Percentiles rank a stretch among this genome's conserved stretches.
phyloP scores from a whole-genome alignment of 1,139 yeast genomes.

The Suhomyces wounanorum region DNA sequence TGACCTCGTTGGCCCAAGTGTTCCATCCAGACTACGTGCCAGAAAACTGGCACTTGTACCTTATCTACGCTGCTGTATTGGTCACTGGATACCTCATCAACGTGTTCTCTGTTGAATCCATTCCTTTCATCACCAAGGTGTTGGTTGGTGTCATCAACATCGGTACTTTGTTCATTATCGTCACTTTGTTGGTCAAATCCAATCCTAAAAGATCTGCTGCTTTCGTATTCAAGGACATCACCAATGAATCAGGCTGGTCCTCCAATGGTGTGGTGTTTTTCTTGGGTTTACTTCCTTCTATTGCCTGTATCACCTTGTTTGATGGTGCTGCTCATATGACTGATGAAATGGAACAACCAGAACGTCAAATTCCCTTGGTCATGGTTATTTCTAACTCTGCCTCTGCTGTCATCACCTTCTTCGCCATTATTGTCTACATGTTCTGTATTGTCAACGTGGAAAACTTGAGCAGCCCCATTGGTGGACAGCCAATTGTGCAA shows the following conservation, averaged over 20 bases:
- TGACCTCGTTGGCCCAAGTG: constrained; percentile 14
- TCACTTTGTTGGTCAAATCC: constrained; percentile 27
- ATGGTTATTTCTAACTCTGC: constrained; percentile 27
- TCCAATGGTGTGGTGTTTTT: constrained; percentile 32
- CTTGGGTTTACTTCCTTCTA: constrained; percentile 29
- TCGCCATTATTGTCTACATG: constrained; percentile 28
- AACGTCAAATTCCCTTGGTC: constrained; percentile 29
- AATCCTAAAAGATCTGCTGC: constrained; percentile 26
- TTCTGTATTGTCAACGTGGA: constrained; percentile 22
- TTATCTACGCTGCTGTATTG: constrained; percentile 22
- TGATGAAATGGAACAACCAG: constrained; percentile 31
- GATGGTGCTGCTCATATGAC: constrained; percentile 38
- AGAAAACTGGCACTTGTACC: constrained; percentile 27
- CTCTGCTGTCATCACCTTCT: constrained; percentile 26
- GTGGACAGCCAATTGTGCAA: constrained; percentile 33
- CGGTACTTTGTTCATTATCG: constrained; percentile 29
- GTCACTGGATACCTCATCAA: constrained; percentile 22
- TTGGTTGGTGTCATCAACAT: constrained; percentile 25
- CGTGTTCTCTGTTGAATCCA: constrained; percentile 20
- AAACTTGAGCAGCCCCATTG: constrained; percentile 26
- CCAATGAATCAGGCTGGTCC: constrained; percentile 32
- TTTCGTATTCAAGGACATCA: constrained; percentile 27
- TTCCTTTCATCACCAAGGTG: constrained; percentile 24
- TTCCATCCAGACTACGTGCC: constrained; percentile 27
- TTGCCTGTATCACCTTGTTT: constrained; percentile 28